Base-by-base conservation (phyloP, 805 yeast species). In the Yarrowia divulgata region DNA sequence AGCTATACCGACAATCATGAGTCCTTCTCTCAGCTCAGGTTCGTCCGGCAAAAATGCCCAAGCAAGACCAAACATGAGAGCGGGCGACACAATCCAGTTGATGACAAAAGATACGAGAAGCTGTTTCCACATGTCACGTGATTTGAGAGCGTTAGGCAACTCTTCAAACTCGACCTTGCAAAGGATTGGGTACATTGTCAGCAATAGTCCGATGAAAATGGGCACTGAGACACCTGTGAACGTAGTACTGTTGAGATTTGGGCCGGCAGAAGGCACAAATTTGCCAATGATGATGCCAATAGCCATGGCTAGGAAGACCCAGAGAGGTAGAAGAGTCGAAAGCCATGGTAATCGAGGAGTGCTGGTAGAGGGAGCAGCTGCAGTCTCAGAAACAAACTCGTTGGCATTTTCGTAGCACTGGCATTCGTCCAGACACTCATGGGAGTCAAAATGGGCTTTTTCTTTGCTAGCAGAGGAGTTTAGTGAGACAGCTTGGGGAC, bases 141-240 rank as follows among this genome's bases (percentile, higher is more conserved):
- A 71, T 8, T 69, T 57, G 35, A 81, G 58, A 29, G 77, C 73
- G 29, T 69, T 70, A 70, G 75, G 80, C 19, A 83, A 71, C 45
- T 77, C 75, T 72, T 85, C 88, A 83, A 85, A 85, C 72, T 81
- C 80, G 34, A 86, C 85, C 71, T 84, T 84, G 74, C 86, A 83
- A 66, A 86, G 76, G 5, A 86, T 86, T 2, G 89, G 88, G 13
- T 84, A 77, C 86, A 85, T 85, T 88, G 85, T 85, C 18, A 83
- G 79, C 10, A 85, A 78, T 70, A 85, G 74, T 0, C 88, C 88
- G 14, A 84, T 76, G 0, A 85, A 77, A 12, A 75, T 70, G 2
- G 78, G 77, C 23, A 75, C 69, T 1, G 73, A 72, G 32, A 75
- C 77, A 7, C 74, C 73, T 1, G 72, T 75, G 37, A 74, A 73